These are phyloP conservation scores for Senecio squalidus DNA, from an alignment of 140 eudicot genomes.

Conservation along the genomic window DNA sequence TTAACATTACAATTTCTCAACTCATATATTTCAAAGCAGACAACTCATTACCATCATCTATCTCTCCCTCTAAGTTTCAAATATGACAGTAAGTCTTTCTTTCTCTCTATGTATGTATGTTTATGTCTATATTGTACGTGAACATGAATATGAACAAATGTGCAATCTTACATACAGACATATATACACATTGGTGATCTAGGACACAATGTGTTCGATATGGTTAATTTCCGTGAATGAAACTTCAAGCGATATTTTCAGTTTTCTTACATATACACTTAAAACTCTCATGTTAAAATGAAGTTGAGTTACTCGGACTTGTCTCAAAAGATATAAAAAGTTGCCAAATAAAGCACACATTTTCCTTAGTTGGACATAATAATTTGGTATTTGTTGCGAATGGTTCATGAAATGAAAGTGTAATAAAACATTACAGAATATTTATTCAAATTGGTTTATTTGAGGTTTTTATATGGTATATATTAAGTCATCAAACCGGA, in stretches of 20 bases:
- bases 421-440: neutral
- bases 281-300: neutral
- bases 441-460: neutral
- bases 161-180: neutral
- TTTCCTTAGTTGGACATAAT: neutral
- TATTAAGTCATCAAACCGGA: constrained; percentile 16
- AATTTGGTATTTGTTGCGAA: neutral
- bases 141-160: no score
- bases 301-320: neutral
- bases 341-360: neutral
- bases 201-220: no score
- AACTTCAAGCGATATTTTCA: no score
- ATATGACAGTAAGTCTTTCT: constrained; percentile 26
- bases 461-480: constrained; percentile 4
- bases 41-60: constrained; percentile 2
- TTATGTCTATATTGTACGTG: neutral
- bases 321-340: neutral
- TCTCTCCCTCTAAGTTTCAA: constrained; percentile 1
- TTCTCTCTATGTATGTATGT: neutral
- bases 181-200: no score
- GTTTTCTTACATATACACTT: neutral
- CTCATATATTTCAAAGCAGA: neutral
- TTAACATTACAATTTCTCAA: neutral
- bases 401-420: no score
- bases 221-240: no score